Base-by-base conservation (phyloP, 495 filamentous ascomycete species). In the Neurospora terricola region DNA sequence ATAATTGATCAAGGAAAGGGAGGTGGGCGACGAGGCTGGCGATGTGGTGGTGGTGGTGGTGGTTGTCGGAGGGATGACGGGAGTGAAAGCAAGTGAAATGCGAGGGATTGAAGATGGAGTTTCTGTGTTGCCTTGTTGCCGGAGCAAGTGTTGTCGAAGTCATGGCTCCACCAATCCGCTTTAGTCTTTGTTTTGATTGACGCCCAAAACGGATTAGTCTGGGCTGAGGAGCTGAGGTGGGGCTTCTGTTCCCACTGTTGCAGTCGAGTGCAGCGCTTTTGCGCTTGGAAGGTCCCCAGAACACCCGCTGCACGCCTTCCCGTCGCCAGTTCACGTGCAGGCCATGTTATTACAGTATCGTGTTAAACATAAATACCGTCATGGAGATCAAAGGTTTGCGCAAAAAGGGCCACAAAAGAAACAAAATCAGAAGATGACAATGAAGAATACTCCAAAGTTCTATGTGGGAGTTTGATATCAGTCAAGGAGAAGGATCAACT, bases 181-280 rank as follows among this genome's bases (percentile, higher is more conserved):
- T 66, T 77, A 74, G 75, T 66, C 71, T 75, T 79, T 81, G 78
- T 79, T 80, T 81, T 81, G 78, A 80, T 78, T 76, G 70, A 38
- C 62, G 73, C 79, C 79, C 9, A 71, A 80, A 77, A n/a, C 0
- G 79, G 78, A 75, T 75, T 76, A 72, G 79, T 73, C 30, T 66
- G 38, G 73, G 4, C 37, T 77, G 72, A 62, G 73, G 66, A 39
- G 18, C n/a, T 27, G 2, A 36, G 59, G 76, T 77, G 79, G 79
- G 73, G 73, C 68, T 59, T 59, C 23, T 12, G 0, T 12, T 62
- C 23, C 23, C 21, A 59, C 10, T 59, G 23, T 14, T 59, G 48
- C 23, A n/a, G n/a, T n/a, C n/a, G n/a, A n/a, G n/a, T n/a, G n/a
- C n/a, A 59, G 48, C 48, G 48, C 23, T 62, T 62, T 62, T 30